These are phyloP conservation scores for Malus hybrid DNA, from an alignment of 331 rosid genomes.

Conservation along the genomic window DNA sequence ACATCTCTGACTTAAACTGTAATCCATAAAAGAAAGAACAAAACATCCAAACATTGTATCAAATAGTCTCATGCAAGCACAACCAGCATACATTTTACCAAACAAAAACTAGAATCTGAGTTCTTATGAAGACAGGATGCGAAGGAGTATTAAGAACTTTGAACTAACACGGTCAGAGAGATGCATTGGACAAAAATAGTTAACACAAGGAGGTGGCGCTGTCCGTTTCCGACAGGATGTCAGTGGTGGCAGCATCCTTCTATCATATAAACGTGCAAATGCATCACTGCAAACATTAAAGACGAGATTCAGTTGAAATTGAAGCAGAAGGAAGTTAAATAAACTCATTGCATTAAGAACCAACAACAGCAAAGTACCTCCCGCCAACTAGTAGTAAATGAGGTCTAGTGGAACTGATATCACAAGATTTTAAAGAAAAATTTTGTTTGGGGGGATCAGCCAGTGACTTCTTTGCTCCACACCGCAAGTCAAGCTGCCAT, in stretches of 20 bases:
- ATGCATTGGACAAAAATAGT: conserved; percentile 95
- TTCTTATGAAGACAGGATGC: not conserved
- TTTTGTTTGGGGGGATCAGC: conserved; percentile 86
- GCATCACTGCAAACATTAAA: conserved; percentile 64
- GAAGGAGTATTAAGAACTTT: not conserved
- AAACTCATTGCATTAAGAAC: conserved; percentile 5
- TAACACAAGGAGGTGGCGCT: conserved; percentile 88
- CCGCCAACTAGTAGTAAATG: conserved; percentile 97
- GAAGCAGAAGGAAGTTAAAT: not conserved
- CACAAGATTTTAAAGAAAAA: conserved; percentile 79
- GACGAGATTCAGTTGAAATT: conserved; percentile 18
- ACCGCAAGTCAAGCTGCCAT: conserved; percentile 88
- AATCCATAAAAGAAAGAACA: not conserved
- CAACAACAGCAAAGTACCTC: conserved; percentile 50
- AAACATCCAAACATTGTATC: not conserved
- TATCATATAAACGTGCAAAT: conserved; percentile 91
- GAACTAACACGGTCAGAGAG: conserved; percentile 87
- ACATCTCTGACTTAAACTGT: not conserved
- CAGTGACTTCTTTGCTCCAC: conserved; percentile 87
- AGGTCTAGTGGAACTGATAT: conserved; percentile 81
- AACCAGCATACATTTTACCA: not conserved
- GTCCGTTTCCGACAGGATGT: conserved; percentile 65
- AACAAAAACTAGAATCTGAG: not conserved
- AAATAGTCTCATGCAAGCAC: not conserved
- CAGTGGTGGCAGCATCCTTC: conserved; percentile 90